A percentile compares a stretch with the other conserved stretches of the same genome.
phyloP scores from a whole-genome alignment of 345 rosid species.

The Viola odorata region DNA sequence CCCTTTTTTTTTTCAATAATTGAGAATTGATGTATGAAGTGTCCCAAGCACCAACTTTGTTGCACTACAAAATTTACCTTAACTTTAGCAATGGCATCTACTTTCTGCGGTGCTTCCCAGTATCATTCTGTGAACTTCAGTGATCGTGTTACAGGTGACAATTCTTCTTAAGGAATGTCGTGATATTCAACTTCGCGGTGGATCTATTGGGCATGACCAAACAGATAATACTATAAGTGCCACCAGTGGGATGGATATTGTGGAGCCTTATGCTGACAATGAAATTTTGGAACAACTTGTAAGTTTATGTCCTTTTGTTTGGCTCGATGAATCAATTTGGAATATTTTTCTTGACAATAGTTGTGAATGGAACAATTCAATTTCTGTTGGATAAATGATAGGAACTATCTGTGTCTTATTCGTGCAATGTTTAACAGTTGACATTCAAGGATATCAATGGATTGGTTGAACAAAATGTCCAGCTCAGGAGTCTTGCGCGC shows the following conservation, averaged over 20 bases:
- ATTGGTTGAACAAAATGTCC: conserved; percentile 90
- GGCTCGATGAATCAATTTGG: conserved; percentile 6
- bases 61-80: too few species aligned
- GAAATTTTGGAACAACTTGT: conserved; percentile 73
- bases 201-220: conserved; percentile 43
- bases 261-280: conserved; percentile 59
- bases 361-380: background rate
- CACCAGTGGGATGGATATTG: conserved; percentile 37
- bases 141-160: conserved; percentile 52
- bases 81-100: too few species aligned
- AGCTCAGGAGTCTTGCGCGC: conserved; percentile 84
- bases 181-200: conserved; percentile 85
- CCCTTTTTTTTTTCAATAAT: too few species aligned
- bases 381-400: background rate
- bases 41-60: too few species aligned
- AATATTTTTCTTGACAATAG: background rate
- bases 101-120: background rate
- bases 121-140: background rate
- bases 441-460: conserved; percentile 92
- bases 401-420: background rate
- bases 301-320: conserved; percentile 19
- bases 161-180: conserved; percentile 93
- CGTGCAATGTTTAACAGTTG: conserved; percentile 40
- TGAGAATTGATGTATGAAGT: too few species aligned
- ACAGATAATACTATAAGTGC: conserved; percentile 35